Base-by-base conservation (phyloP, 305 asterid species). In the Fraxinus sp. region DNA sequence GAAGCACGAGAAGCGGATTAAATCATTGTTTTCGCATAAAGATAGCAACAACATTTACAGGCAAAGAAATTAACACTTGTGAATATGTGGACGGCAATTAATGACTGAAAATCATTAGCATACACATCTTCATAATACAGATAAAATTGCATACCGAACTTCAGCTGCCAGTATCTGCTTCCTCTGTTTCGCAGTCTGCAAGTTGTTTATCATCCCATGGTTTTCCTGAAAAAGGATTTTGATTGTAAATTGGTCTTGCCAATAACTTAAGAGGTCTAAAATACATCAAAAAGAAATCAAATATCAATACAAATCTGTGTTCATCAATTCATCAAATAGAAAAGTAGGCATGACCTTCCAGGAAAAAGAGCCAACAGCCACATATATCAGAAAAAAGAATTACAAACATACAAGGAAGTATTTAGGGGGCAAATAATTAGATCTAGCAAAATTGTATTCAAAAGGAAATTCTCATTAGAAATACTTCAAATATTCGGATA, bases 141-240 rank as follows among this genome's bases (percentile, higher is more conserved):
- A 83, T 28, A 14, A 37, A 35, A 55, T 35, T 79, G 44, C 92
- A 86, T 90, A 95, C 98, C 96, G 82, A 85, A 95, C 94, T 95
- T 95, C 97, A 79, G 94, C 97, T 77, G 89, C 83, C 62, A 94
- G 91, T 7, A 84, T 86, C 81, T 78, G 81, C 88, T 87, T 92
- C 87, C 90, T 89, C 83, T 86, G 88, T 76, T 87, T 91, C 6
- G 88, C 88, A 13, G 81, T 79, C 79, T 88, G 94, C 84, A 95
- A 81, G 80, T 87, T 90, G 81, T 87, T 86, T 85, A 86, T 91
- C 88, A 78, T 87, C 75, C 28, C 89, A 82, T 87, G 81, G 41
- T 87, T 77, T 72, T 91, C 97, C 98, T 93, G 90, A 70, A 87
- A 62, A 80, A 77, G 57, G 79, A 71, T 41, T 71, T 49, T 1